Base-by-base conservation (phyloP, 129 eudicot genomes). In the Scalesia atractyloides region DNA sequence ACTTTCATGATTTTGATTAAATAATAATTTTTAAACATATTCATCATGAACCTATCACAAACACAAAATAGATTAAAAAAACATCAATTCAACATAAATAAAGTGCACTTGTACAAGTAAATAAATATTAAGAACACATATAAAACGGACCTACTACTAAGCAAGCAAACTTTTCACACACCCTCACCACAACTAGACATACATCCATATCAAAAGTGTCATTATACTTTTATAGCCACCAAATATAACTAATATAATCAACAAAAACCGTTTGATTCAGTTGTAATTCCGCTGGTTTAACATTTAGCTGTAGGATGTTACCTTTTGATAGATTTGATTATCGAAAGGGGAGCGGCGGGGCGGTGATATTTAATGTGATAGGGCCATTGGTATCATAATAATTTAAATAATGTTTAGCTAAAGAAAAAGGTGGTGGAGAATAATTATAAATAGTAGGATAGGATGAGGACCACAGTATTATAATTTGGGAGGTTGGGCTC, bases 401-500 rank as follows among this genome's bases (percentile, higher is more conserved):
- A 37, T 13, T 53, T 19, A 53, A 39, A 3, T 67, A 48, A 46
- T 13, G 64, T 78, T 53, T 18, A 78, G 60, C 44, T 52, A 18
- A 33, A 78, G 19, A 51, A 78, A 66, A 70, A 67, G 80, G 46
- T 43, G 73, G 48, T 66, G 74, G 74, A 76, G 82, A 70, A 78
- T 78, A 78, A 78, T 67, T 76, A 51, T 51, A 70, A 77, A 41
- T 54, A 54, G 68, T 71, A 53, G 82, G 71, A 70, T 78, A 65
- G 47, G 14, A 61, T 65, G 77, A 70, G 82, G 82, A 78, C 82
- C 82, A 78, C 82, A 63, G 52, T 78, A 78, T 70, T 78, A 70
- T 78, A 78, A 78, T 64, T 71, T 78, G 66, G 77, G 82, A 71
- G 77, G 82, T 78, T 78, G 82, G 82, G 73, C 77, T 70, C 82